Base-by-base conservation (phyloP, 371 early-diverging fungal species). In the Mucor sp. region DNA sequence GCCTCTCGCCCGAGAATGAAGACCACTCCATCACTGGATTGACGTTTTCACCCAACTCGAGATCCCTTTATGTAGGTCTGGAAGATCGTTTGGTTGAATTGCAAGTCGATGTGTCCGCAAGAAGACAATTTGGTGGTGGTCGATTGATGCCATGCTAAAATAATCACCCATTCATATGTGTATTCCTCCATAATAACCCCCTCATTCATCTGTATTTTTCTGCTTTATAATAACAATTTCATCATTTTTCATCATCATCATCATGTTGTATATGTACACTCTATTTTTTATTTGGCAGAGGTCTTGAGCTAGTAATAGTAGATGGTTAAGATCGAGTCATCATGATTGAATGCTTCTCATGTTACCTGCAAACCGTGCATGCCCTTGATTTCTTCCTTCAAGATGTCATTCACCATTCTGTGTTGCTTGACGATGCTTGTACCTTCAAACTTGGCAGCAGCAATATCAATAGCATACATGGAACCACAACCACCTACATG, bases 391-490 rank as follows among this genome's bases (percentile, higher is more conserved):
- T 96, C 96, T 23, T 93, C 92, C 79, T 92, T 89, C 32, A 97
- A 82, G 23, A 93, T 75, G 37, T 92, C 89, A 74, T 93, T 95
- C 33, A 97, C 95, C 77, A 94, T 79, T 53, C 94, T 87, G 72
- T 96, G 96, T 76, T 96, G 97, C 75, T 94, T 93, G 47, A 97
- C 90, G 70, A 92, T 84, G 14, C 74, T 77, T 48, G 88, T 70
- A 17, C 92, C 93, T 74, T 89, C 85, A 81, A 97, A 97, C 57
- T 82, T 72, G 17, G 85, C 78, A 50, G 93, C 87, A 30, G 91
- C 88, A 70, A 97, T 91, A 68, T 93, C 91, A 58, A 97, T 91
- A 27, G 90, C 90, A 70, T 95, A 96, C 95, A 95, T 95, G 37
- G 94, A 92, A 25, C 97, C 97, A 75, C 97, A 97, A 25, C 97